Conservation (phyloP, 257 asterid species). For the Capsicum chinense region DNA sequence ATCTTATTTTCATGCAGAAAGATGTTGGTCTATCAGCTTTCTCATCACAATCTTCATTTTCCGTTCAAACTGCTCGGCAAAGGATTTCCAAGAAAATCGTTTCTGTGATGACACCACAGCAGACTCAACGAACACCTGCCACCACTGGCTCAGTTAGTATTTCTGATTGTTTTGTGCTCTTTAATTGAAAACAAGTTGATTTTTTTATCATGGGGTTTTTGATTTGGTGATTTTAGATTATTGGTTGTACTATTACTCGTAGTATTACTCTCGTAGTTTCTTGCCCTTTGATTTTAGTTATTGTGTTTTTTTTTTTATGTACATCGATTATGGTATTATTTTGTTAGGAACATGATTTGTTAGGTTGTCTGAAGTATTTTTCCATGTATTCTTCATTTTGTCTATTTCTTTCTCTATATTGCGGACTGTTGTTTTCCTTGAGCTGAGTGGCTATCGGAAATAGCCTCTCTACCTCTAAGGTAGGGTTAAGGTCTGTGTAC, state of each 20-base stretch:
- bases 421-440: too few species aligned
- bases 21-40: constrained; percentile 61
- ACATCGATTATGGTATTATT: too few species aligned
- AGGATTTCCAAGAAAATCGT: constrained; percentile 59
- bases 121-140: constrained; percentile 76
- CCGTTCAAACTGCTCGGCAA: constrained; percentile 45
- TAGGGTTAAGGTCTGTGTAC: too few species aligned
- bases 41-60: constrained; percentile 49
- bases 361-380: too few species aligned
- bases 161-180: neutral
- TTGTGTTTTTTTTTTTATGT: too few species aligned
- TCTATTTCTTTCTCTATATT: too few species aligned
- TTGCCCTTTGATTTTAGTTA: too few species aligned
- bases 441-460: too few species aligned
- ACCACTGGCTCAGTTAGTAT: constrained; percentile 71
- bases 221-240: neutral
- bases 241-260: neutral
- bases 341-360: too few species aligned
- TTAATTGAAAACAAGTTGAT: neutral
- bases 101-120: constrained; percentile 86
- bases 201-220: neutral
- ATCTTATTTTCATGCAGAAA: constrained; percentile 50
- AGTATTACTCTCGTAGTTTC: too few species aligned
- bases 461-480: too few species aligned
- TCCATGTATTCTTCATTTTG: too few species aligned